Evolutionary conservation across 2,329 filamentous ascomycete genomes (phyloP), one percentile per base, ranked within the genome.

Genomic region (Xylariaceae sp.): DNA sequence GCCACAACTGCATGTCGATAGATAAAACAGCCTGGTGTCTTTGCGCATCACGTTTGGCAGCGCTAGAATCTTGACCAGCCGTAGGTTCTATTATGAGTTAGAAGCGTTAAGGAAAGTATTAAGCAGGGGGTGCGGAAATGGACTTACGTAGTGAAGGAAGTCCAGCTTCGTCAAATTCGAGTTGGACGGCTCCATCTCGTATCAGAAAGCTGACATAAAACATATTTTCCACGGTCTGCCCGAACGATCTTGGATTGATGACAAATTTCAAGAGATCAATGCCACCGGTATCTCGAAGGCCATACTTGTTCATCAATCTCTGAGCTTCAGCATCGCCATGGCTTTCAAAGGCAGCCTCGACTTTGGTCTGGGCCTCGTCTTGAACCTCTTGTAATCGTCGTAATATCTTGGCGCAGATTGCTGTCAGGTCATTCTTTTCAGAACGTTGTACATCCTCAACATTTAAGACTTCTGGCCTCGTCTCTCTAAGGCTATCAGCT

Each of bases 181-280:
- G 78, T 32, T 83, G 83, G 5, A 91, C 81, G 55, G 81, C 83
- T 10, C 91, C 91, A 71, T 99, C 94, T 54, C 89, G 84, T 55
- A 97, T 90, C 56, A 99, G 74, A 67, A 99, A 99, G 68, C 89
- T 95, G 62, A 96, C 83, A 68, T 97, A 97, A 71, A 99, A 99
- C 64, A 99, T 77, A 64, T 99, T 99, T 69, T 99, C 94, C 6
- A 99, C 85, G 0, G 91, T 96, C 71, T 99, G 94, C 0, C 89
- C 89, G 65, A 97, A 99, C 0, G 90, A 95, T 37, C 76, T 76
- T 0, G 94, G 94, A 63, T 99, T 96, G 59, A 97, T 81, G 39
- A 91, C 89, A 62, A 96, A 97, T 49, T 87, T 84, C 69, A 96
- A 87, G 12, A 96, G 72, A 47, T 88, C 84, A 3, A 96, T 81